phyloP scores from a whole-genome alignment of 2,329 filamentous ascomycete species.

The Claviceps digitariae region DNA sequence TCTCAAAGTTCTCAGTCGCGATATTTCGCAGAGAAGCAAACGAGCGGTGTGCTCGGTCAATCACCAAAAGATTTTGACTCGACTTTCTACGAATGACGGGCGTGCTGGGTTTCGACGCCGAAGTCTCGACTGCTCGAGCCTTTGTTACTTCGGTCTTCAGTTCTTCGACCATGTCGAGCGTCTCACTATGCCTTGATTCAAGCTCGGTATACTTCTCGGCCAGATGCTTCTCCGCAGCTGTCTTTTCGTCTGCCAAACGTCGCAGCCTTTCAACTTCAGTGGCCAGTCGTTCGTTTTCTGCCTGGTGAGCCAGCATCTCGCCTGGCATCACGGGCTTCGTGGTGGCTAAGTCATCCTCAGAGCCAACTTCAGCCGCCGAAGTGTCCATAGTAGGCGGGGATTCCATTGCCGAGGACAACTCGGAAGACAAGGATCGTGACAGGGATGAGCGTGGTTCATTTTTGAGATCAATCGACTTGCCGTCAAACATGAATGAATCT shows the following conservation, averaged over 20 bases:
- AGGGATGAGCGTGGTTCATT: constrained; percentile 50
- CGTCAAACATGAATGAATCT: constrained; percentile 73
- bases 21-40: constrained; percentile 83
- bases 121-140: constrained; percentile 47
- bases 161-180: constrained; percentile 76
- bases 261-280: constrained; percentile 61
- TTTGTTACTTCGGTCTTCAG: constrained; percentile 77
- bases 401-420: constrained; percentile 78
- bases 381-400: constrained; percentile 53
- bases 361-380: constrained; percentile 39
- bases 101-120: constrained; percentile 50
- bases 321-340: constrained; percentile 28
- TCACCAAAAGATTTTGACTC: constrained; percentile 73
- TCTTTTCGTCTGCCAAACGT: constrained; percentile 59
- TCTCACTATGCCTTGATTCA: constrained; percentile 67
- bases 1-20: constrained; percentile 72
- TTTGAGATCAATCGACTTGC: constrained; percentile 57
- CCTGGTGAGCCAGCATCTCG: constrained; percentile 24
- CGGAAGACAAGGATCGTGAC: constrained; percentile 84
- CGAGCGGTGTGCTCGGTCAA: constrained; percentile 83
- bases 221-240: constrained; percentile 59
- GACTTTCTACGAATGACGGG: constrained; percentile 88
- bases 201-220: constrained; percentile 71
- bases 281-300: constrained; percentile 30
- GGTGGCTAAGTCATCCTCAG: constrained; percentile 28